phyloP scores from a whole-genome alignment of 1,284 basidiomycete genomes.

The Coniophora puteana region DNA sequence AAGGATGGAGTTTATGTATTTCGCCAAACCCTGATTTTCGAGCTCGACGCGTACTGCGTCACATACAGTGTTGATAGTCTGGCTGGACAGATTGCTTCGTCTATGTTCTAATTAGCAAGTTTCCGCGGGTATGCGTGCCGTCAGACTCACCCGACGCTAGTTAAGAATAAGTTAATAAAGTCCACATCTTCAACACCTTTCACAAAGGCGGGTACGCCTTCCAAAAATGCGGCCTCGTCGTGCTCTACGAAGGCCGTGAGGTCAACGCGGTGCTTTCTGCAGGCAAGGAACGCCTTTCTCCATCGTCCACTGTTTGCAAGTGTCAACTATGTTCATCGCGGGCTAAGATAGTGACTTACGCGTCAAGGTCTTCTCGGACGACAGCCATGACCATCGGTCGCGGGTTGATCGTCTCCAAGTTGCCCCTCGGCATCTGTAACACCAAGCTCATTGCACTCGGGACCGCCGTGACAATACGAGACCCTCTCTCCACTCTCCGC shows the following conservation, averaged over 20 bases:
- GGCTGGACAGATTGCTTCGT: constrained; percentile 51
- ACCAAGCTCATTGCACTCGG: constrained; percentile 88
- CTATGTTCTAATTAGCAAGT: constrained; percentile 30
- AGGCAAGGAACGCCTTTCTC: constrained; percentile 84
- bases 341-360: constrained; percentile 42
- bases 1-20: constrained; percentile 88
- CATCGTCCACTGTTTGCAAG: constrained; percentile 54
- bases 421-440: constrained; percentile 97
- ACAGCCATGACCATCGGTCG: constrained; percentile 87
- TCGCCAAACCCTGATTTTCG: constrained; percentile 67
- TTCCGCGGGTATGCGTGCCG: not conserved
- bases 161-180: constrained; percentile 91
- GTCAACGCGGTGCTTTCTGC: constrained; percentile 92
- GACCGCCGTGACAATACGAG: constrained; percentile 80
- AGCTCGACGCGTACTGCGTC: constrained; percentile 76
- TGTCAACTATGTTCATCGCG: constrained; percentile 3
- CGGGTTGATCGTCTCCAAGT: constrained; percentile 94
- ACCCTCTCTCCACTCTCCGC: constrained; percentile 83
- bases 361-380: constrained; percentile 69
- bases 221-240: constrained; percentile 66
- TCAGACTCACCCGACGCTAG: constrained; percentile 69
- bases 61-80: constrained; percentile 72
- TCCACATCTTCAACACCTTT: constrained; percentile 89
- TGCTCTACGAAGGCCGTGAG: constrained; percentile 87
- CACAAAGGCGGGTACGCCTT: constrained; percentile 64